A percentile compares a stretch with the other conserved stretches of the same genome.
phyloP scores from a whole-genome alignment of 768 basidiomycete species.

The Collybia nuda region DNA sequence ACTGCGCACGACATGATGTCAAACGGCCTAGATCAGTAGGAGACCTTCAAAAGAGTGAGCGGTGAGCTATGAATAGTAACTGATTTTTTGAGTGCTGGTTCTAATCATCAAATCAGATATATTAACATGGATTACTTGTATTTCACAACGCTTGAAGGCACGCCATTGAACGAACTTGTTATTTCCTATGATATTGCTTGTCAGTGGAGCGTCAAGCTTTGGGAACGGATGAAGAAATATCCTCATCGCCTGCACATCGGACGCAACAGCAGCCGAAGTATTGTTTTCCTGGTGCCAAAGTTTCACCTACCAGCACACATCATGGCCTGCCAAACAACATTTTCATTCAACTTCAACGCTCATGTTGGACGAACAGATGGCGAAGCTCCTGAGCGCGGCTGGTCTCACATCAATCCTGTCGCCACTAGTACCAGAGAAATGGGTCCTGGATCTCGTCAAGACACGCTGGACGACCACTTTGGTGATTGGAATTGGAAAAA shows the following conservation, averaged over 20 bases:
- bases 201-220: conserved; percentile 25
- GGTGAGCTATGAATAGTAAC: no score
- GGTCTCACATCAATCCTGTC: no score
- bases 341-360: conserved; percentile 17
- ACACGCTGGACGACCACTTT: no score
- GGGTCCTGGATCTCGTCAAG: no score
- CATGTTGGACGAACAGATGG: conserved; percentile 31
- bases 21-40: conserved; percentile 18
- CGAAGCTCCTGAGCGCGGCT: conserved; percentile 29
- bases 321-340: conserved; percentile 16
- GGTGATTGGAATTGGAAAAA: no score
- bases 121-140: conserved; percentile 36
- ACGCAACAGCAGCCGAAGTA: not conserved
- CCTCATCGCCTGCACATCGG: not conserved
- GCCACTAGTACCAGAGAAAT: no score
- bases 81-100: no score
- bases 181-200: conserved; percentile 33
- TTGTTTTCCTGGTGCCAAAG: conserved; percentile 19
- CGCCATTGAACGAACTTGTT: conserved; percentile 10
- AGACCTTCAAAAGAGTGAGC: conserved; percentile 28
- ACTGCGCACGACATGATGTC: conserved; percentile 27
- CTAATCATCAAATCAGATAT: no score
- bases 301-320: conserved; percentile 26
- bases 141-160: conserved; percentile 14
- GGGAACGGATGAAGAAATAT: conserved; percentile 7